Percentiles rank a stretch among this genome's conserved stretches.
Evolutionary conservation across 148 eudicot genomes (phyloP).

Genomic region (Camellia sinensis): DNA sequence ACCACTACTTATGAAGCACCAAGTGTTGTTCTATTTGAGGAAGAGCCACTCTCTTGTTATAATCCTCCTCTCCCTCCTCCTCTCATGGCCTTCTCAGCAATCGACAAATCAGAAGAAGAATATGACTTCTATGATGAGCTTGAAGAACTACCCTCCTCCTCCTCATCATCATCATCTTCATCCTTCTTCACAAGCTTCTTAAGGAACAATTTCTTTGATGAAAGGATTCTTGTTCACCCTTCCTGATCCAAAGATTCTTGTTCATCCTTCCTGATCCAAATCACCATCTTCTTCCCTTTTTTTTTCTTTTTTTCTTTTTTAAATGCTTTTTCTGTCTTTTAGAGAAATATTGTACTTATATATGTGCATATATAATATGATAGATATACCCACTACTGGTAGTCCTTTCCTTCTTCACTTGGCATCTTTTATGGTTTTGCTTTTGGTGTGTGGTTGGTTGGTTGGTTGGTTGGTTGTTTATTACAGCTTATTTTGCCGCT

Average conservation of each 20-base stretch:
- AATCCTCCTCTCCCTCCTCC: constrained; percentile 15
- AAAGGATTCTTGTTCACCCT: constrained; percentile 25
- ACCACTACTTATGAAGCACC: constrained; percentile 8
- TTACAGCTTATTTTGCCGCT: neutral
- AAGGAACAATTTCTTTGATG: constrained; percentile 43
- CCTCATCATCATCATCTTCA: constrained; percentile 3
- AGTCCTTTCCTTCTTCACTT: neutral
- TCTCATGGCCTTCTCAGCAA: constrained; percentile 22
- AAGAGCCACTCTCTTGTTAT: constrained; percentile 17
- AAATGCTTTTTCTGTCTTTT: too few relatives aligned
- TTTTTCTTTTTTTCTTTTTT: too few relatives aligned
- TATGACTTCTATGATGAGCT: constrained; percentile 71
- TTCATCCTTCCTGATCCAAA: constrained; percentile 13
- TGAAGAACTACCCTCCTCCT: constrained; percentile 49
- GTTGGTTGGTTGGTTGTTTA: neutral
- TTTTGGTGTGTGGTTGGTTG: neutral
- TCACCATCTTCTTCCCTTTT: neutral
- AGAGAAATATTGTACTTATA: neutral
- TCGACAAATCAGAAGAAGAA: constrained; percentile 40
- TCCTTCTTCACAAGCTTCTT: constrained; percentile 37
- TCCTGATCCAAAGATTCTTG: constrained; percentile 5
- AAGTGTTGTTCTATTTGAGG: constrained; percentile 20
- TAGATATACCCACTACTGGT: neutral
- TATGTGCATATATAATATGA: neutral
- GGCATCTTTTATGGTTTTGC: neutral